phyloP scores from a whole-genome alignment of 306 rosid genomes.

The Cicer pinnatifidum region DNA sequence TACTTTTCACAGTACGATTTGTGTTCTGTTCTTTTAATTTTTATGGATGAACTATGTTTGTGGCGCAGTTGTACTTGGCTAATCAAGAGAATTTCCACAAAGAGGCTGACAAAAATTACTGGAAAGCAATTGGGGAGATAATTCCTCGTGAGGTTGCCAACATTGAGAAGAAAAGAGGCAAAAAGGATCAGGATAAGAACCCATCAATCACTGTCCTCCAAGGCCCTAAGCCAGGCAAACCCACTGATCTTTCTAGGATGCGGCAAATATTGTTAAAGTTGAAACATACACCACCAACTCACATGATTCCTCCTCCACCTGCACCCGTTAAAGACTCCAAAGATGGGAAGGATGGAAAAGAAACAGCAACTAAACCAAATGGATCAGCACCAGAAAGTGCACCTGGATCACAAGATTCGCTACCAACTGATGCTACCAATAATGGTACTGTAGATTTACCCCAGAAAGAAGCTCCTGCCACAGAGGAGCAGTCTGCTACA shows the following conservation, averaged over 20 bases:
- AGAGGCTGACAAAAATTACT: conserved; percentile 92
- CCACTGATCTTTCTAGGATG: conserved; percentile 93
- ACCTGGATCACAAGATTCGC: conserved; percentile 45
- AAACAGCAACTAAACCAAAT: conserved; percentile 61
- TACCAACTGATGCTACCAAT: conserved; percentile 58
- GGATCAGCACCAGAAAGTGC: conserved; percentile 57
- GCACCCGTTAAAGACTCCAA: conserved; percentile 67
- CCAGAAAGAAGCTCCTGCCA: conserved; percentile 56
- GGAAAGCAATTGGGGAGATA: conserved; percentile 93
- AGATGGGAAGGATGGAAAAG: conserved; percentile 68
- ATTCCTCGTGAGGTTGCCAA: conserved; percentile 89
- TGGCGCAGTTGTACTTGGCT: conserved; percentile 67
- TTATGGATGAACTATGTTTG: conserved; percentile 22
- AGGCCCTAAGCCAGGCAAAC: conserved; percentile 99
- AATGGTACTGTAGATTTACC: conserved; percentile 56
- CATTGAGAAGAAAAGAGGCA: conserved; percentile 88
- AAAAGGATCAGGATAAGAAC: conserved; percentile 91
- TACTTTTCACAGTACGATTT: not conserved
- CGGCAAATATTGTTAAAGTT: conserved; percentile 81
- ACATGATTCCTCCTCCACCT: conserved; percentile 91
- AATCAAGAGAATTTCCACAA: conserved; percentile 90
- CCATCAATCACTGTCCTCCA: conserved; percentile 81
- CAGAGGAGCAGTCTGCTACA: conserved; percentile 57
- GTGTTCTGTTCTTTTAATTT: conserved; percentile 23
- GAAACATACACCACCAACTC: conserved; percentile 93